Conservation (phyloP, 208 protist genomes). For the Leishmania gerbilli region DNA sequence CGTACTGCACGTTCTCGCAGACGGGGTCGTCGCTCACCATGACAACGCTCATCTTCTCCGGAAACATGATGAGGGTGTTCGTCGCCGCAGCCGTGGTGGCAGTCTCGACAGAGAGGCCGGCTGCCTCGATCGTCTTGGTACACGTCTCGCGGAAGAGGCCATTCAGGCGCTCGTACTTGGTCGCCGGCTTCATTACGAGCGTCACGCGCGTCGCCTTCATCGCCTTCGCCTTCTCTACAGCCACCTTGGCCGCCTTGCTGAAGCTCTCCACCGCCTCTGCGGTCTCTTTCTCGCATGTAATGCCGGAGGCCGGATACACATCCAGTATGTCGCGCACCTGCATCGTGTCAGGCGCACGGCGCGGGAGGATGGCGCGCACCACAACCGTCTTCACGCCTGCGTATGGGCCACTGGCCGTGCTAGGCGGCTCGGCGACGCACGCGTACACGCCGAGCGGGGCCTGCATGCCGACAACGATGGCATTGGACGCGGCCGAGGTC, state of each 20-base stretch:
- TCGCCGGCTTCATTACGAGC: slow-evolving; percentile 75
- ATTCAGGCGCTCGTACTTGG: slow-evolving; percentile 76
- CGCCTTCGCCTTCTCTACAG: slow-evolving; percentile 66
- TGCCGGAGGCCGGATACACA: slow-evolving; percentile 68
- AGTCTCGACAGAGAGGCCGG: slow-evolving; percentile 62
- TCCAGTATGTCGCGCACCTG: slow-evolving; percentile 82
- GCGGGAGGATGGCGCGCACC: slow-evolving; percentile 76
- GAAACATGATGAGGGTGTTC: slow-evolving; percentile 76
- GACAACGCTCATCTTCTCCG: slow-evolving; percentile 69
- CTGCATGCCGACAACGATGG: slow-evolving; percentile 65
- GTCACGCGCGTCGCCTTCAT: slow-evolving; percentile 58
- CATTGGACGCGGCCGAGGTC: slow-evolving; percentile 44
- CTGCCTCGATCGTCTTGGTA: slow-evolving; percentile 53
- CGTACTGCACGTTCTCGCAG: slow-evolving; percentile 69
- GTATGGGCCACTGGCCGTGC: slow-evolving; percentile 40
- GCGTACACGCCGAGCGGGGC: slow-evolving; percentile 67
- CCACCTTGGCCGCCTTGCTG: slow-evolving; percentile 65
- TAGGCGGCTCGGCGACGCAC: slow-evolving; percentile 46
- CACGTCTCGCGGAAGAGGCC: slow-evolving; percentile 60
- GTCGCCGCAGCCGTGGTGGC: slow-evolving; percentile 50
- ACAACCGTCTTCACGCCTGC: slow-evolving; percentile 60
- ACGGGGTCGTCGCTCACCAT: slow-evolving; percentile 73
- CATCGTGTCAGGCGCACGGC: slow-evolving; percentile 43
- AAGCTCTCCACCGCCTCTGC: slow-evolving; percentile 49
- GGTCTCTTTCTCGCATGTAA: slow-evolving; percentile 53